phyloP scores from a whole-genome alignment of 306 rosid genomes.

The Benincasa hispida region DNA sequence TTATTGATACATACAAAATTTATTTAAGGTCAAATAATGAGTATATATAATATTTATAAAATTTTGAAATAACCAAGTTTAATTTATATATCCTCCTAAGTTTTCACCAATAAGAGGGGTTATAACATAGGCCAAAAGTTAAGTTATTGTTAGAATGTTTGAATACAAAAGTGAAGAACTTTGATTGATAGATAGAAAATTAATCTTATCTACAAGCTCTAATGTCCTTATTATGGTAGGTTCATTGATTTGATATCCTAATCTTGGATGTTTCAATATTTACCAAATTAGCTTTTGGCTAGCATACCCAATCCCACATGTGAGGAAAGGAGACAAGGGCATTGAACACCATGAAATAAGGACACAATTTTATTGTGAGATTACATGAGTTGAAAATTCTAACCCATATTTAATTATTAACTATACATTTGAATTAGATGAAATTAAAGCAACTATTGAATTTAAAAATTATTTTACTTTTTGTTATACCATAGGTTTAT shows the following conservation, averaged over 20 bases:
- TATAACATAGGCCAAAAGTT: too few species aligned
- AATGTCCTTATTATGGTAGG: not conserved
- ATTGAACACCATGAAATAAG: not conserved
- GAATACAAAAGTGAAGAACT: too few species aligned
- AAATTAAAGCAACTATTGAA: not conserved
- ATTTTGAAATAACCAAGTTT: too few species aligned
- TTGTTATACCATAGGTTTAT: not conserved
- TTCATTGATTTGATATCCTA: not conserved
- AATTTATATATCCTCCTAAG: too few species aligned
- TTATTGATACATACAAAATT: too few species aligned
- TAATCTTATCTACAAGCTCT: not conserved
- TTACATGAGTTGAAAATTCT: not conserved
- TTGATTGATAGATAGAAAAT: not conserved
- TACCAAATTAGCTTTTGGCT: not conserved
- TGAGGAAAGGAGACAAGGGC: constrained; percentile 61
- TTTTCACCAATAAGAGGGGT: too few species aligned
- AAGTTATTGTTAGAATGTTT: too few species aligned
- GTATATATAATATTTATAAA: too few species aligned
- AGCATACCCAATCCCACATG: constrained; percentile 36
- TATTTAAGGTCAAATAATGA: too few species aligned
- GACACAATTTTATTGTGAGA: not conserved
- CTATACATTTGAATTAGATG: not conserved
- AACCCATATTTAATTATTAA: not conserved
- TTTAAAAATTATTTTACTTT: too few species aligned
- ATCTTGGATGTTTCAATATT: not conserved